These are phyloP conservation scores for Xylaria castorea DNA, from an alignment of 495 filamentous ascomycete species.

Conservation along the genomic window DNA sequence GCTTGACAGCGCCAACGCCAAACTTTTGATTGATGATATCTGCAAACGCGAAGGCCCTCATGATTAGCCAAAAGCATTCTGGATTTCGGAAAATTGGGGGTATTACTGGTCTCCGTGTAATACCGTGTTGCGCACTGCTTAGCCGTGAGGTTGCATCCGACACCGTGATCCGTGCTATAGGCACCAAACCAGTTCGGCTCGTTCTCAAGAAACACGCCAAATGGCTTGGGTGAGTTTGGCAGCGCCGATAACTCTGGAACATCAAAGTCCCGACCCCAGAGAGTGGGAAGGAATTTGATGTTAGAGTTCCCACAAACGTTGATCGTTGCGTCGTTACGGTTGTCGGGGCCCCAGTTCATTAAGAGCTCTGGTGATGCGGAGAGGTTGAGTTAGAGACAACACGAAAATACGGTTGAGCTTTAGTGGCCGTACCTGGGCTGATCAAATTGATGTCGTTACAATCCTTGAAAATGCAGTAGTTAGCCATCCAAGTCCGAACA, in stretches of 20 bases:
- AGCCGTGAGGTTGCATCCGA: conserved; percentile 1
- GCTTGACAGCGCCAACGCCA: neutral
- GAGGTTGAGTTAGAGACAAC: neutral
- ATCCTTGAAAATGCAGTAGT: neutral
- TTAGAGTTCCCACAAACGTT: neutral
- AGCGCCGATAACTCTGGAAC: neutral
- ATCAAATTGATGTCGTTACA: conserved; percentile 3
- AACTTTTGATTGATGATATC: conserved; percentile 10
- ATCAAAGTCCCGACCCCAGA: conserved; percentile 3
- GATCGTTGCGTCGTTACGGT: conserved; percentile 1
- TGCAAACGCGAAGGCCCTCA: neutral
- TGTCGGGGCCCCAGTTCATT: conserved; percentile 4
- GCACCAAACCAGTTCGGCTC: conserved; percentile 6
- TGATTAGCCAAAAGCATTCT: neutral
- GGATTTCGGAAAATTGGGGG: neutral
- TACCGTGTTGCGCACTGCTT: neutral
- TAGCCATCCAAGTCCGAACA: neutral
- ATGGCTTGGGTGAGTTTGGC: neutral
- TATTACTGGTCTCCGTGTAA: conserved; percentile 4
- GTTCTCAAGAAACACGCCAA: conserved; percentile 6
- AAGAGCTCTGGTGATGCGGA: neutral
- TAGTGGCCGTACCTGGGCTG: neutral
- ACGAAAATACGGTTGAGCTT: too few relatives aligned
- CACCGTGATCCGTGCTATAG: neutral
- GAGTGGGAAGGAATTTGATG: neutral